These are phyloP conservation scores for Phialophora macrospora DNA, from an alignment of 2,329 filamentous ascomycete species.

Conservation along the genomic window DNA sequence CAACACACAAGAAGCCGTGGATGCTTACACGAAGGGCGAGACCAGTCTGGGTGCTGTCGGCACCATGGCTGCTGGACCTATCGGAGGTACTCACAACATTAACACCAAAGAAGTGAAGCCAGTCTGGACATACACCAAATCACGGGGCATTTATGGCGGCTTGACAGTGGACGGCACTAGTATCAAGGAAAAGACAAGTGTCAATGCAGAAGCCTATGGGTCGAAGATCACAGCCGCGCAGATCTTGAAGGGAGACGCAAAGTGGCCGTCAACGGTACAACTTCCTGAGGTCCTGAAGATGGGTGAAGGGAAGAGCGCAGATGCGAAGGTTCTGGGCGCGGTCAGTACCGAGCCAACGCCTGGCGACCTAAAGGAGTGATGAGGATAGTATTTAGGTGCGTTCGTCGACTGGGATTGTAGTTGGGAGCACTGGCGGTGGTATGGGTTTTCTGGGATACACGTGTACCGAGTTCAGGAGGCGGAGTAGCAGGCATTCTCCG, in stretches of 20 bases:
- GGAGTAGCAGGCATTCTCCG: not conserved
- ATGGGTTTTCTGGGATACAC: not conserved
- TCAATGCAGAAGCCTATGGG: conserved; percentile 27
- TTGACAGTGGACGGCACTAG: conserved; percentile 28
- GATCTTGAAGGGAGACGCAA: conserved; percentile 22
- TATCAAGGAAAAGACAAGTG: conserved; percentile 18
- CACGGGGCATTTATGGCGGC: conserved; percentile 26
- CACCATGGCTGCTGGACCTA: conserved; percentile 26
- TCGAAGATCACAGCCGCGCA: conserved; percentile 15
- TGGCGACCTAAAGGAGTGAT: conserved; percentile 19
- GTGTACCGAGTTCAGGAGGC: not conserved
- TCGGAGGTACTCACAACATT: conserved; percentile 22
- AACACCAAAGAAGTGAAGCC: conserved; percentile 26
- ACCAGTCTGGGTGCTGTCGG: conserved; percentile 21
- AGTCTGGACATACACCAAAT: conserved; percentile 33
- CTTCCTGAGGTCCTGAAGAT: conserved; percentile 18
- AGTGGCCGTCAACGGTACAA: conserved; percentile 16
- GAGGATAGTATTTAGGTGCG: not conserved
- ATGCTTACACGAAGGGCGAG: conserved; percentile 17
- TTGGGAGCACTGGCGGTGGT: not conserved
- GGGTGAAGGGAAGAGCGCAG: conserved; percentile 11
- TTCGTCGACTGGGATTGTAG: not conserved
- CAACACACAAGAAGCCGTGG: conserved; percentile 29
- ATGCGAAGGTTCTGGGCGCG: conserved; percentile 10
- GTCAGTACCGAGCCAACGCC: conserved; percentile 23